These are phyloP conservation scores for Volvox carteri DNA, from an alignment of 163 green algal species.

Conservation along the genomic window DNA sequence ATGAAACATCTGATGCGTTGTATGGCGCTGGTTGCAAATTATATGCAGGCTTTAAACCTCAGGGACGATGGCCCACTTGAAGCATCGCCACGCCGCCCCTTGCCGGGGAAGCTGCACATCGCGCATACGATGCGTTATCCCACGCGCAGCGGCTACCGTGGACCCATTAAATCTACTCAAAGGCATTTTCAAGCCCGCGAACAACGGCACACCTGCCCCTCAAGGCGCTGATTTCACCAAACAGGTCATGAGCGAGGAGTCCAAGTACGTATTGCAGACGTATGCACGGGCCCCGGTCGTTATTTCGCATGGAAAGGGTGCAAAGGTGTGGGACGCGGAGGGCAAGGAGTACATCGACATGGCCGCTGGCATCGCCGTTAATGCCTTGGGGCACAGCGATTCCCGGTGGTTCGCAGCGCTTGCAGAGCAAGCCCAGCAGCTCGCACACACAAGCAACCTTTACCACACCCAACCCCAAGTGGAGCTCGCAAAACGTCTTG, in stretches of 20 bases:
- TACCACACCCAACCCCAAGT: slow-evolving; percentile 96
- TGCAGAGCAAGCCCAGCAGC: slow-evolving; percentile 83
- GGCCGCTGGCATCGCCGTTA: slow-evolving; percentile 97
- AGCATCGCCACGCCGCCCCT: slow-evolving; percentile 2
- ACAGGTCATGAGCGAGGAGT: slow-evolving; percentile 59
- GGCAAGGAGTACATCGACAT: slow-evolving; percentile 98
- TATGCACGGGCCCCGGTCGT: slow-evolving; percentile 86
- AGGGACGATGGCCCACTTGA: slow-evolving; percentile 7
- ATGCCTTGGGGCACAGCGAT: slow-evolving; percentile 93
- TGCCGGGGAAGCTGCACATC: not conserved
- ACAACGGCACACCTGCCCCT: not conserved
- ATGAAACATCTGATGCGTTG: not conserved
- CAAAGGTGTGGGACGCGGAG: slow-evolving; percentile 81
- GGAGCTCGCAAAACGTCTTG: slow-evolving; percentile 92
- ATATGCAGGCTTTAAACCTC: not conserved
- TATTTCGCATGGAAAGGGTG: slow-evolving; percentile 73
- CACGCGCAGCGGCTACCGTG: not conserved
- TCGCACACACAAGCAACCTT: slow-evolving; percentile 96
- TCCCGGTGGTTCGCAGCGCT: slow-evolving; percentile 90
- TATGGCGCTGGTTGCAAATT: not conserved
- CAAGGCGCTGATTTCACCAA: not conserved
- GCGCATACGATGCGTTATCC: not conserved
- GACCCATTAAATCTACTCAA: slow-evolving; percentile 2
- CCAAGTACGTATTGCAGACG: slow-evolving; percentile 73
- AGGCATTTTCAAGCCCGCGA: not conserved